Percentiles rank a stretch among this genome's conserved stretches.
phyloP scores from a whole-genome alignment of 1,139 yeast genomes.

The Geotrichum macrosporum region DNA sequence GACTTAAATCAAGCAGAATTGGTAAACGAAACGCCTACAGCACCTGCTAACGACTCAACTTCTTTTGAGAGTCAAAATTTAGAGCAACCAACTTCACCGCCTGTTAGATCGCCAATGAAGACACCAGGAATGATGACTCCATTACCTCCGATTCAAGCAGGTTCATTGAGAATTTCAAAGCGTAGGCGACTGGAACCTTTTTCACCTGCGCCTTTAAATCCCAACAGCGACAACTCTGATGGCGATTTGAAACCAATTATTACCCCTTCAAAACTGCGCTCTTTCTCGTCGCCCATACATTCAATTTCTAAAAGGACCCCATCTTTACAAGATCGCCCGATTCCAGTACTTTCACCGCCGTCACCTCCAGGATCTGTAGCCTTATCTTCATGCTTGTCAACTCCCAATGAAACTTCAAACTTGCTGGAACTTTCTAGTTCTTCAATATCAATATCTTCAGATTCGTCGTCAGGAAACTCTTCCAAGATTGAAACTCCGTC shows the following conservation, averaged over 20 bases:
- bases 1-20: background rate
- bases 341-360: conserved; percentile 34
- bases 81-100: conserved; percentile 12
- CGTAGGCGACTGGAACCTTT: conserved; percentile 30
- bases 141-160: conserved; percentile 29
- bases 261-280: conserved; percentile 31
- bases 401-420: background rate
- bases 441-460: conserved; percentile 2
- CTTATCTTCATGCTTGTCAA: conserved; percentile 1
- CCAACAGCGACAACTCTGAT: conserved; percentile 11
- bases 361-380: conserved; percentile 16
- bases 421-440: background rate
- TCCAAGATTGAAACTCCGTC: conserved; percentile 1
- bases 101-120: conserved; percentile 28
- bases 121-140: conserved; percentile 25
- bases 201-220: conserved; percentile 23
- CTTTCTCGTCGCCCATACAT: conserved; percentile 29
- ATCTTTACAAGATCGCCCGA: conserved; percentile 33
- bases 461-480: background rate
- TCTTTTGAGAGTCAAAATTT: background rate
- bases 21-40: background rate
- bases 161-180: conserved; percentile 29
- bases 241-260: conserved; percentile 17
- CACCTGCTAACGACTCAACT: background rate
- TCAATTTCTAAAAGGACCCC: conserved; percentile 29